Conservation (phyloP, 805 yeast genomes). For the Spathaspora sp. region DNA sequence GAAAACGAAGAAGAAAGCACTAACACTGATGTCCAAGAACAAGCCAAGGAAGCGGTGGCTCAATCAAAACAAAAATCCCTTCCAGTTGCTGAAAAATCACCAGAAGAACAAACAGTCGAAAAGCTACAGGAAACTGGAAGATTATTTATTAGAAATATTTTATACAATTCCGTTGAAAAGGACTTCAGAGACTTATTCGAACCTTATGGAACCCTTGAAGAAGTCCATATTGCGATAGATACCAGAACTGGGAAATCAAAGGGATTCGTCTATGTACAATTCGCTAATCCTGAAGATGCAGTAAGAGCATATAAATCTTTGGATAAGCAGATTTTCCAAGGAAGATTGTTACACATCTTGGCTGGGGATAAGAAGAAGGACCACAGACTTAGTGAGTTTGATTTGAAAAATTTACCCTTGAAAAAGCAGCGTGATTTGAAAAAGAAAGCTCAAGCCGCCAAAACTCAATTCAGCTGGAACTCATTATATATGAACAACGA, state of each 20-base stretch:
- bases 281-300: conserved; percentile 67
- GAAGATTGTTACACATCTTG: conserved; percentile 83
- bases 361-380: conserved; percentile 82
- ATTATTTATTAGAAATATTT: conserved; percentile 81
- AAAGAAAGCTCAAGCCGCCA: conserved; percentile 79
- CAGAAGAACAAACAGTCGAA: conserved; percentile 45
- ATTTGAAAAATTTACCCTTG: conserved; percentile 82
- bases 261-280: conserved; percentile 87
- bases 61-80: conserved; percentile 3
- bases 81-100: conserved; percentile 17
- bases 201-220: conserved; percentile 70
- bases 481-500: conserved; percentile 86
- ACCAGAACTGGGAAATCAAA: conserved; percentile 86
- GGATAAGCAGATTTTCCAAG: conserved; percentile 91
- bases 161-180: conserved; percentile 72
- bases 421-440: conserved; percentile 87
- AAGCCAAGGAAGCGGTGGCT: background rate
- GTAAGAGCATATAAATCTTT: conserved; percentile 65
- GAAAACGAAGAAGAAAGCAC: conserved; percentile 25
- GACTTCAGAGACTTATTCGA: conserved; percentile 69
- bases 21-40: conserved; percentile 8
- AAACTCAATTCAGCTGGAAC: conserved; percentile 91
- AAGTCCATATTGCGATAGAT: conserved; percentile 90
- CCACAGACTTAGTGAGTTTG: conserved; percentile 86
- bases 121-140: conserved; percentile 71